Base-by-base conservation (phyloP, 257 asterid species). In the Dorcoceras hygrometricum region DNA sequence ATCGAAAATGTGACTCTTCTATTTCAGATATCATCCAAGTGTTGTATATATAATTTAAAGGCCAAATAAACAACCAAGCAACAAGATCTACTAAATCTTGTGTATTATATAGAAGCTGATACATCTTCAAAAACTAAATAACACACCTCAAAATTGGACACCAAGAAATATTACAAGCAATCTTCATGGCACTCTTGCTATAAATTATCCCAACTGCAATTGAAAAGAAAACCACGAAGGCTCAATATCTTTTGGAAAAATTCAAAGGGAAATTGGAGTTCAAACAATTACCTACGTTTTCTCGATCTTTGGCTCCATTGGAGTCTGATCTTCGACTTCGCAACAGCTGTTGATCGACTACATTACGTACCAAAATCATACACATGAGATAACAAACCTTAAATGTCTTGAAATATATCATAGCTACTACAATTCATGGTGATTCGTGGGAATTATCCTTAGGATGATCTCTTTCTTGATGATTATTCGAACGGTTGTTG, bases 361-460 rank as follows among this genome's bases (percentile, higher is more conserved):
- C 23, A 74, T 60, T 25, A 26, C 57, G 51, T 11, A 51, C 54
- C 8, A 11, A 53, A 43, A 20, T 43, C 27, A 73, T 75, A 76
- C 46, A 65, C 19, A 59, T 11, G 26, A 53, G 27, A 0, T 2
- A 54, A 43, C 12, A 12, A 57, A 39, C 20, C 50, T 11, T 39
- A 39, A 12, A 39, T 16, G 6, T 55, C 57, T 12, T 71, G 27
- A 25, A 36, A 56, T n/a, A 11, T 39, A 55, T 39, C 23, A 19
- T 68, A 69, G 76, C 54, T 76, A 39, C 50, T 39, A 34, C 12
- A 12, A 39, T 10, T 39, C 50, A 82, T 67, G 87, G 77, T 59
- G 67, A 79, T 65, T 80, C 87, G 59, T 81, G 82, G 6, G 89
- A 80, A 27, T 78, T 81, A 64, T 79, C 80, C 68, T 71, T 85